Percentiles rank a stretch among this genome's conserved stretches.
Evolutionary conservation across 2,329 filamentous ascomycete species (phyloP).

Genomic region (Colletotrichum falcatum): DNA sequence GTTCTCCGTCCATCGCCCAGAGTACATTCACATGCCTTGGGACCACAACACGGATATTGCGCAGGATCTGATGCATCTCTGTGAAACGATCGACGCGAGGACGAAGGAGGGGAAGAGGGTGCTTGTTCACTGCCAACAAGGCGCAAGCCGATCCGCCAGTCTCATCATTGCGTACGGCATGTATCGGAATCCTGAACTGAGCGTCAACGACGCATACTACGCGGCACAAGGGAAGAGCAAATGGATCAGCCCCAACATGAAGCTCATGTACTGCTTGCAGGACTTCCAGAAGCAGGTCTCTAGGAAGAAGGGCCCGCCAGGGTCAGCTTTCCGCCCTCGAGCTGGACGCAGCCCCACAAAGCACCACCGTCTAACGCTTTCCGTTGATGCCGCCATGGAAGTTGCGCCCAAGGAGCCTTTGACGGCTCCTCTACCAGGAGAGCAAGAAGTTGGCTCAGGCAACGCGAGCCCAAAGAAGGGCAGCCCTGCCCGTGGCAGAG

Average conservation of each 20-base stretch:
- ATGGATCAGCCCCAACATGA: conserved; percentile 95
- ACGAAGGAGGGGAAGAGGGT: conserved; percentile 81
- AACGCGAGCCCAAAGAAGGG: conserved; percentile 54
- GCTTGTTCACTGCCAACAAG: conserved; percentile 87
- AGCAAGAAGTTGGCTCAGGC: conserved; percentile 60
- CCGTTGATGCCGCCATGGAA: conserved; percentile 66
- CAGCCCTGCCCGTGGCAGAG: conserved; percentile 61
- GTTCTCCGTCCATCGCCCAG: conserved; percentile 66
- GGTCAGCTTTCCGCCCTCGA: conserved; percentile 61
- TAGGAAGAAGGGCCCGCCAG: conserved; percentile 60
- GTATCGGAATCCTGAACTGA: conserved; percentile 80
- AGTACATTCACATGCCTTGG: conserved; percentile 90
- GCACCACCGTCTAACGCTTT: conserved; percentile 72
- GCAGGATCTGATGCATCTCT: conserved; percentile 79
- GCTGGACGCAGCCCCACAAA: conserved; percentile 68
- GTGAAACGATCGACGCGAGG: conserved; percentile 79
- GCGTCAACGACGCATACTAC: conserved; percentile 86
- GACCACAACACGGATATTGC: conserved; percentile 91
- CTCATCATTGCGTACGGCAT: conserved; percentile 88
- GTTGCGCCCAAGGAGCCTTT: conserved; percentile 66
- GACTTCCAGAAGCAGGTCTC: conserved; percentile 78
- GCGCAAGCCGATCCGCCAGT: conserved; percentile 86
- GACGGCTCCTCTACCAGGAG: conserved; percentile 67
- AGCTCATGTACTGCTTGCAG: conserved; percentile 88
- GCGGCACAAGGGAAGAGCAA: conserved; percentile 82